These are phyloP conservation scores for Pleurotus citrinopileatus DNA, from an alignment of 768 basidiomycete genomes.

Conservation along the genomic window DNA sequence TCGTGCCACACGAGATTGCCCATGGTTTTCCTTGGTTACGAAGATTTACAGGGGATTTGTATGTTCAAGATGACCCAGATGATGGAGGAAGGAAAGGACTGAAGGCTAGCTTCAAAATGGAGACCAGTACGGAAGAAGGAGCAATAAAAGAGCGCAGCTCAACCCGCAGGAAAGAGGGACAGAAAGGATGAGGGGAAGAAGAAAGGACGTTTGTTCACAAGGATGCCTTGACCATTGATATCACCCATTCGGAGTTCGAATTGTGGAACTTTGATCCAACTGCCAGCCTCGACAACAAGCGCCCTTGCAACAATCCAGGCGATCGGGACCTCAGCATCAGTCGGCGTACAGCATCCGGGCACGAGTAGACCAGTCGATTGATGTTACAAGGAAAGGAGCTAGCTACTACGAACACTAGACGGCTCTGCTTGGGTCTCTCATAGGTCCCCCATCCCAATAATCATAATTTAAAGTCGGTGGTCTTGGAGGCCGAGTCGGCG, in stretches of 20 bases:
- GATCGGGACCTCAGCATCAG: conserved; percentile 1
- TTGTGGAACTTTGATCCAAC: conserved; percentile 1
- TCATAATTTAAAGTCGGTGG: conserved; percentile 7
- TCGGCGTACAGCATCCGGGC: not conserved
- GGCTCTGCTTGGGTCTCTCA: not conserved
- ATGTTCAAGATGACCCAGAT: conserved; percentile 13
- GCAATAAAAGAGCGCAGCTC: conserved; percentile 28
- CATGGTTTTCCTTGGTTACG: conserved; percentile 42
- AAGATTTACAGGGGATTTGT: conserved; percentile 11
- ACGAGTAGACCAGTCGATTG: not conserved
- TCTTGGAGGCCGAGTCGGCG: conserved; percentile 5
- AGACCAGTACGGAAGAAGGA: conserved; percentile 25
- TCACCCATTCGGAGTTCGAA: conserved; percentile 7
- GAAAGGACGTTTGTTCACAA: not conserved
- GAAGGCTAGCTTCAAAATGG: conserved; percentile 40
- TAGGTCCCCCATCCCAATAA: conserved; percentile 9
- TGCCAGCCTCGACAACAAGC: conserved; percentile 4
- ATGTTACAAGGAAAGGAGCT: not conserved
- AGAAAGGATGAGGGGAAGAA: conserved; percentile 13
- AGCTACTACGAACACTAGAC: too few relatives aligned
- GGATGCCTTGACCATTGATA: not conserved
- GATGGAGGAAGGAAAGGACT: conserved; percentile 21
- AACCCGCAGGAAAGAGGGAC: conserved; percentile 20
- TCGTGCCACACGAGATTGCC: conserved; percentile 83
- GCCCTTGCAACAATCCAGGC: conserved; percentile 6